Evolutionary conservation across 352 stramenopile genomes (phyloP), one percentile per base, ranked within the genome.

Genomic region (Globisporangium recalcitrans): DNA sequence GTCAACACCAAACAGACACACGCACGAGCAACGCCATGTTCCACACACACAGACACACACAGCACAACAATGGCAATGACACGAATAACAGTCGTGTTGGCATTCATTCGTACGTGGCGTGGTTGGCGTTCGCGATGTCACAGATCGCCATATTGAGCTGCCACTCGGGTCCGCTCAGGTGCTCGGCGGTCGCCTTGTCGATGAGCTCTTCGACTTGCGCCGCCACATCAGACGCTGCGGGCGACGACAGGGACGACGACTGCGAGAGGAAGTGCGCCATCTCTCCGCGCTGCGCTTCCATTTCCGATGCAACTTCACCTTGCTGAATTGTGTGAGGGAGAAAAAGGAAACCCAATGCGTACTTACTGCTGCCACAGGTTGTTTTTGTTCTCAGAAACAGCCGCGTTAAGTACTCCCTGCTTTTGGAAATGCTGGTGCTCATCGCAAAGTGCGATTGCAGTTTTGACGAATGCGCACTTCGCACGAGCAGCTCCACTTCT

Each of bases 141-240:
- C 80, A 93, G 24, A 93, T 52, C 13, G 72, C 75, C 66, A 91
- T 78, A 58, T 93, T 93, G 32, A 93, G 60, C 22, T 82, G 69
- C 84, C 84, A 93, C 49, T 91, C 80, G 16, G 84, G 79, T 0
- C 68, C 76, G 13, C 56, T 51, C 13, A 91, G 73, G 19, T 69
- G 26, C 59, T 78, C 69, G 34, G 73, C 77, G 46, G 82, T 91
- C n/a, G 84, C 81, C 29, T 75, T 73, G 29, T 74, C 66, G 54
- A 93, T 69, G 49, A 93, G 67, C 42, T 76, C 51, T 60, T 78
- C 73, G 16, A 71, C 66, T 31, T 79, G 71, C 19, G 70, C n/a
- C 21, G 7, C 29, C n/a, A n/a, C 27, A 6, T 27, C 44, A 1
- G 51, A 42, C 27, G 27, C 29, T 22, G 44, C n/a, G 44, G 51